Conservation (phyloP, 1,284 basidiomycete genomes). For the Rhodotorula sp. region DNA sequence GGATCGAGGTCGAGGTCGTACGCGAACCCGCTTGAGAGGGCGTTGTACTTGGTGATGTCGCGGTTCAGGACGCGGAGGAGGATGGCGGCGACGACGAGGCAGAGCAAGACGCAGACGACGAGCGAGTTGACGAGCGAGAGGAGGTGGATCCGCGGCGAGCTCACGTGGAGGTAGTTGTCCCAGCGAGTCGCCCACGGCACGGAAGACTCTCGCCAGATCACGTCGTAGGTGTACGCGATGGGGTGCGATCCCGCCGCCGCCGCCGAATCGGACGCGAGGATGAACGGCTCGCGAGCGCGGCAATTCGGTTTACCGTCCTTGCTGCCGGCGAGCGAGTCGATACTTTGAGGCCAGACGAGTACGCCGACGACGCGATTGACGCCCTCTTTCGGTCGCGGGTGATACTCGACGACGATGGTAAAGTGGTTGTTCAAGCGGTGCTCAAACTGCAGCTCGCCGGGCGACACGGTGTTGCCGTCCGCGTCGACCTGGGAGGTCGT, state of each 20-base stretch:
- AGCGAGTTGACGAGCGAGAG: conserved; percentile 93
- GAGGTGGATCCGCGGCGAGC: conserved; percentile 59
- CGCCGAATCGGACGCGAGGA: conserved; percentile 62
- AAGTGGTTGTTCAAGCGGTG: conserved; percentile 80
- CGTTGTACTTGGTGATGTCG: conserved; percentile 95
- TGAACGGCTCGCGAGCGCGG: conserved; percentile 52
- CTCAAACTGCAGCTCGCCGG: conserved; percentile 51
- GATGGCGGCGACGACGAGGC: conserved; percentile 79
- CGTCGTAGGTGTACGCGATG: conserved; percentile 85
- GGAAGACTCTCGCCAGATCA: conserved; percentile 66
- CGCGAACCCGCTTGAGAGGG: conserved; percentile 45
- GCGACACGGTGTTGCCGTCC: conserved; percentile 54
- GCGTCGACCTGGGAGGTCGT: conserved; percentile 14
- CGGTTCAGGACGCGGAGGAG: conserved; percentile 80
- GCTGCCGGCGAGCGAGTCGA: conserved; percentile 27
- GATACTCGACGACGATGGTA: conserved; percentile 80
- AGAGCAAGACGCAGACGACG: conserved; percentile 76
- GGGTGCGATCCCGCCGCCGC: conserved; percentile 52
- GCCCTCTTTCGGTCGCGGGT: conserved; percentile 64
- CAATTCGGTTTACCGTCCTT: conserved; percentile 17
- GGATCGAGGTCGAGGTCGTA: conserved; percentile 32
- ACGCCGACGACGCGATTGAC: conserved; percentile 78
- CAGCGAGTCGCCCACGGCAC: conserved; percentile 76
- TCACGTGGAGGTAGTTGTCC: conserved; percentile 83
- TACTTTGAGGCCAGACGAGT: conserved; percentile 70